Evolutionary conservation across 2,329 filamentous ascomycete genomes (phyloP), one percentile per base, ranked within the genome.

Genomic region (Aspergillus chevalieri): DNA sequence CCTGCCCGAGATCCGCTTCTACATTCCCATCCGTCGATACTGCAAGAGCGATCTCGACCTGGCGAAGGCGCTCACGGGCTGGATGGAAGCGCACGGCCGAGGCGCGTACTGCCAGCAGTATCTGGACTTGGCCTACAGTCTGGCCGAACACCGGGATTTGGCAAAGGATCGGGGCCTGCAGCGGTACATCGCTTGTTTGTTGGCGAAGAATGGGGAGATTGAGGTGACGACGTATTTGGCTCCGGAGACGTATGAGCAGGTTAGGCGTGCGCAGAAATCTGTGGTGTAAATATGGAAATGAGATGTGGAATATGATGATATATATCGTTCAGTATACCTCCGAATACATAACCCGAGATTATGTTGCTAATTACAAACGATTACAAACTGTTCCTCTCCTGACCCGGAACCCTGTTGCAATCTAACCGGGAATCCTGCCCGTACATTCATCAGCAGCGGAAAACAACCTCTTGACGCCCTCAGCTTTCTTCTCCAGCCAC

Each of bases 151-250:
- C 34, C 14, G 34, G 4, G 34, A 17, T 14, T 3, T 36, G 14
- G 12, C 14, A 17, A 36, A 36, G 14, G 34, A 17, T 9, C 14
- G 15, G n/a, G 34, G 34, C 4, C 14, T 36, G 6, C 34, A 36
- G 6, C 14, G 14, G 14, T 36, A 36, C n/a, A 36, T 36, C 34
- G 21, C 24, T 22, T 19, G 15, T 24, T 28, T 10, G 19, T 39
- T 17, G 14, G 44, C 49, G 48, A 47, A 50, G 39, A 42, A 49
- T n/a, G 34, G 34, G 8, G 34, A 36, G 34, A n/a, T 17, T n/a
- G 34, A 36, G 6, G 15, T 36, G 14, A 36, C 14, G 34, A n/a
- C 34, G 34, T 36, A 36, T 17, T n/a, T 36, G 14, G 14, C 34
- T 6, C 34, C 34, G 3, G 34, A 36, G 34, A 7, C 8, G 34